Base-by-base conservation (phyloP, 1,284 basidiomycete genomes). In the Austroboletus niveus region DNA sequence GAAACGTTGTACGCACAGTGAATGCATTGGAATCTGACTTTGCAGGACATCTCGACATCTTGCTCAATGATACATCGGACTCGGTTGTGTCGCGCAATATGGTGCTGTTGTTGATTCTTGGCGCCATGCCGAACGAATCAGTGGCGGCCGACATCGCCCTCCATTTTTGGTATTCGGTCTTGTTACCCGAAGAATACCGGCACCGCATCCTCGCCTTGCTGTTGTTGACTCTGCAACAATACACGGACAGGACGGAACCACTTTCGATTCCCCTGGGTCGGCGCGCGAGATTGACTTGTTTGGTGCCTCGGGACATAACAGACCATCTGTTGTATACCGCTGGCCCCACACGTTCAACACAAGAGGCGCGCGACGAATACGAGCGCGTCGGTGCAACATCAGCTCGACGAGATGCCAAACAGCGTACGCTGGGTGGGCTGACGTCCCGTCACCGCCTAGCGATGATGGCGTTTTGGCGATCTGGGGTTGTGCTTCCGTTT, bases 121-220 rank as follows among this genome's bases (percentile, higher is more conserved):
- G 70, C 15, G 60, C 55, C 29, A 57, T 66, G 42, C 49, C 58
- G 1, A 69, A 69, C 12, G 55, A 57, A 35, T 46, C 30, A 8
- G 49, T 59, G 5, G 73, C 71, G 2, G 70, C 68, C 0, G 75
- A 78, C 44, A 57, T 71, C 3, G 75, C 74, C 15, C 66, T 78
- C 22, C 76, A 77, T 51, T 68, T 72, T 41, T 76, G 74, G 72
- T 74, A 72, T 46, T 77, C 75, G 11, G 59, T 61, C 2, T 72
- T 70, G 51, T 50, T 76, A 29, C 74, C 73, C 31, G 45, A 47
- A 2, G 62, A 64, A 41, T 70, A 73, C 53, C 55, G 53, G 14
- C 38, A 59, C n/a, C 57, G 52, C 15, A 54, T 68, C 29, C 48
- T 68, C 24, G 42, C 54, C 1, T 45, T 31, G 3, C 30, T 67